Evolutionary conservation across 306 rosid species (phyloP), one percentile per base, ranked within the genome.

Genomic region (Senna tora): DNA sequence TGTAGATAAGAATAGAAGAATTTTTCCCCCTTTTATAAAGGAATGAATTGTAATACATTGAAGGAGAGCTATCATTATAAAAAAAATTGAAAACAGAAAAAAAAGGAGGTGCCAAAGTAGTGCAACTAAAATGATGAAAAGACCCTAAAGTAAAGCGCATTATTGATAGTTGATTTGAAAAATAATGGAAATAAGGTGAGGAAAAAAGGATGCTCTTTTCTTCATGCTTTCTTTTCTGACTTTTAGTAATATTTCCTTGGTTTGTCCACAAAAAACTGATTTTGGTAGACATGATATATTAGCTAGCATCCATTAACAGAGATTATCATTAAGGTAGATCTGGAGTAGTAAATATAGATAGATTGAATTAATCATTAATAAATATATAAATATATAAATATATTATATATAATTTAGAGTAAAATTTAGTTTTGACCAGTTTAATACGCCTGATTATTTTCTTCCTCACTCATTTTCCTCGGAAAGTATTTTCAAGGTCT

Each of bases 141-240:
- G 63, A 11, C 28, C 20, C 43, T 7, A 65, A 58, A n/a, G n/a
- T n/a, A n/a, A 59, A 68, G 43, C 62, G 15, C 69, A 76, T 59
- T 68, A 58, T 36, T 49, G 62, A 25, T 25, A 25, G 3, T 16
- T 58, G 51, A 68, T 68, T 58, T 67, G 55, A 75, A 75, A 59
- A 68, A 51, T 52, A 36, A 46, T 34, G 38, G 53, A 47, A 25
- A 33, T 46, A 15, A 57, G 19, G 22, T 1, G 5, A 2, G 43
- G 43, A 63, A 47, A 34, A 33, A 56, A 53, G 36, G 19, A 53
- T 64, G 38, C 36, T 55, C n/a, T 22, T 39, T 38, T 16, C 5
- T 46, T 38, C 63, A 11, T 56, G 41, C 60, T 15, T 46, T 57
- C 33, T 17, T 20, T 8, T 22, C n/a, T 20, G 32, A 16, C 4